Conservation (phyloP, 2,329 filamentous ascomycete genomes). For the Tolypocladium guangdongense region DNA sequence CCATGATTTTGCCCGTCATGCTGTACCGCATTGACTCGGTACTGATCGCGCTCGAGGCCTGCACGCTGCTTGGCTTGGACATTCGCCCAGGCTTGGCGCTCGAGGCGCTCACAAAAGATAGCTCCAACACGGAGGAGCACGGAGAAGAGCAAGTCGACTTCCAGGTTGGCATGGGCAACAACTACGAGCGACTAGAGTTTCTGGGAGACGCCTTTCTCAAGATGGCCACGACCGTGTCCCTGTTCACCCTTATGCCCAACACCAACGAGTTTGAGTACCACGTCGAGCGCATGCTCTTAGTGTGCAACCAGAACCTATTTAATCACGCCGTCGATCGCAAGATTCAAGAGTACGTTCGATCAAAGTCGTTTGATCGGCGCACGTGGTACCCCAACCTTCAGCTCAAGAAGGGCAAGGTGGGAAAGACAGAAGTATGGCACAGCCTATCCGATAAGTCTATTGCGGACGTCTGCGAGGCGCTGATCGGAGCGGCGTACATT, state of each 20-base stretch:
- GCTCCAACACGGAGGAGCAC: constrained; percentile 70
- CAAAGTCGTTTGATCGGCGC: constrained; percentile 68
- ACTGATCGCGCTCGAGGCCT: constrained; percentile 70
- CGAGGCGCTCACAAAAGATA: constrained; percentile 88
- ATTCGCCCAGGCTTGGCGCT: constrained; percentile 62
- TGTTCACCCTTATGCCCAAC: constrained; percentile 67
- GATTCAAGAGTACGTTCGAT: constrained; percentile 67
- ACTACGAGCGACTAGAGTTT: constrained; percentile 92
- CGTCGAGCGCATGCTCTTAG: constrained; percentile 77
- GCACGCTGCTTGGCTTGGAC: constrained; percentile 49
- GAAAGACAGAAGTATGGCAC: constrained; percentile 40
- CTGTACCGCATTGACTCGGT: constrained; percentile 75
- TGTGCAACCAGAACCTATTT: constrained; percentile 87
- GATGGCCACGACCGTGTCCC: constrained; percentile 83
- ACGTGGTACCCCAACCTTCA: constrained; percentile 81
- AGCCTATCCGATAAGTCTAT: constrained; percentile 76
- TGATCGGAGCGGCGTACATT: constrained; percentile 77
- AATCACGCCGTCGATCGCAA: constrained; percentile 59
- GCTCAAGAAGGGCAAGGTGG: constrained; percentile 60
- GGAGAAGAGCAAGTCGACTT: constrained; percentile 58
- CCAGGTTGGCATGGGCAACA: constrained; percentile 78
- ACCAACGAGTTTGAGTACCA: constrained; percentile 81
- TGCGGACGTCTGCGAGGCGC: constrained; percentile 86
- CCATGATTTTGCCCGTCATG: constrained; percentile 69
- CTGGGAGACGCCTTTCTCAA: constrained; percentile 91